Conservation (phyloP, 2,329 filamentous ascomycete genomes). For the Penicillium thymicola region DNA sequence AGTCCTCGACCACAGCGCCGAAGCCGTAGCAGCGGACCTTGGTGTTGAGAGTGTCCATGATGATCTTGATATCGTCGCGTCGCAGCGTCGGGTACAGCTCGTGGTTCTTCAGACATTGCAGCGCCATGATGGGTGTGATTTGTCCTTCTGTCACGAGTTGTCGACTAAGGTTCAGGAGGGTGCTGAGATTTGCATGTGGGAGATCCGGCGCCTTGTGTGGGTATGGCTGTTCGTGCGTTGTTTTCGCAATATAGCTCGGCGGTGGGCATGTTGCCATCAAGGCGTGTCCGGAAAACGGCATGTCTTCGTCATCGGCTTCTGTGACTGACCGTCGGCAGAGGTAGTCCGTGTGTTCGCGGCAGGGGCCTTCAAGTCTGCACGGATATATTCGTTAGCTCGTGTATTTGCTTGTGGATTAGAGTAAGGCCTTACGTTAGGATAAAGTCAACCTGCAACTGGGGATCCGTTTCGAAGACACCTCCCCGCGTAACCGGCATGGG, state of each 20-base stretch:
- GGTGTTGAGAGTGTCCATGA: conserved; percentile 69
- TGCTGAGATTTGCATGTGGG: conserved; percentile 71
- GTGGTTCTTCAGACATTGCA: conserved; percentile 75
- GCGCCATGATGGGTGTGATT: conserved; percentile 93
- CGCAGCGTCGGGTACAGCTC: conserved; percentile 65
- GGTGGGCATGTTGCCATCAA: conserved; percentile 91
- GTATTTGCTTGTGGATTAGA: neutral
- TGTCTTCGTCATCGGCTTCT: conserved; percentile 60
- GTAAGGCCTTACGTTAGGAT: conserved; percentile 43
- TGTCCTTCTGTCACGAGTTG: conserved; percentile 75
- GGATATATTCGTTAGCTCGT: conserved; percentile 1
- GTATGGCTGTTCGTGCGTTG: conserved; percentile 53
- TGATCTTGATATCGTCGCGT: conserved; percentile 64
- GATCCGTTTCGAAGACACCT: conserved; percentile 45
- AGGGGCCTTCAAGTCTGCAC: conserved; percentile 55
- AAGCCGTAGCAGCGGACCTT: conserved; percentile 92
- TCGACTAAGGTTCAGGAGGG: conserved; percentile 78
- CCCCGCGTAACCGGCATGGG: conserved; percentile 21
- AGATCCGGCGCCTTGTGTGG: conserved; percentile 76
- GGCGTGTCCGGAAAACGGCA: conserved; percentile 73
- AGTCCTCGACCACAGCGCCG: conserved; percentile 67
- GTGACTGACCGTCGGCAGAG: conserved; percentile 74
- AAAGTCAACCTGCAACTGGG: conserved; percentile 49
- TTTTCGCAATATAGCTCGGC: conserved; percentile 56
- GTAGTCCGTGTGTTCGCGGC: conserved; percentile 62